These are phyloP conservation scores for Paracoccidioides brasiliensis DNA, from an alignment of 2,329 filamentous ascomycete species.

Conservation along the genomic window DNA sequence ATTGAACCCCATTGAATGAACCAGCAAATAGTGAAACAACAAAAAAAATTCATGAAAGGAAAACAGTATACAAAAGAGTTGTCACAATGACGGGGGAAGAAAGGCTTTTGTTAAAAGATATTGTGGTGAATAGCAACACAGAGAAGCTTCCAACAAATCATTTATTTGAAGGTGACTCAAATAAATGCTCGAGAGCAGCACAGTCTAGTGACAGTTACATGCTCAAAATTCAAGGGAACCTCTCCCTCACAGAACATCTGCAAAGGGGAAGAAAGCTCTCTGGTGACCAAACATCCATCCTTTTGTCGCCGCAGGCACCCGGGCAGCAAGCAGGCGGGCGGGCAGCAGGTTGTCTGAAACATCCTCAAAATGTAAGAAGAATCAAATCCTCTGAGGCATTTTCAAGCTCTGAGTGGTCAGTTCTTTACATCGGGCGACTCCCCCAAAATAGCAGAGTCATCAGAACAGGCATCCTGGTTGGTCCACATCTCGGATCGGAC, in stretches of 20 bases:
- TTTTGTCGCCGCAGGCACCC: not conserved
- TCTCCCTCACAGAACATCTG: not conserved
- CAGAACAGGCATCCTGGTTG: not conserved
- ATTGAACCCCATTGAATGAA: constrained; percentile 2
- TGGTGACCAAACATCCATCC: not conserved
- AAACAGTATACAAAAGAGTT: not conserved
- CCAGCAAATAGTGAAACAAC: not conserved
- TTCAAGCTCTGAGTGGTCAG: not conserved
- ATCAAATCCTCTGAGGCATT: not conserved
- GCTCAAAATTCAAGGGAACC: not conserved
- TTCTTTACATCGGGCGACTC: not conserved
- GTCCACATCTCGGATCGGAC: not conserved
- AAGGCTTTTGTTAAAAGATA: not conserved
- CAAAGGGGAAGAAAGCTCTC: not conserved
- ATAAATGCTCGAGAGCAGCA: not conserved
- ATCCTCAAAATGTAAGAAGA: not conserved
- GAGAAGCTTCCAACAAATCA: not conserved
- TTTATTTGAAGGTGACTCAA: not conserved
- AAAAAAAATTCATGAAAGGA: constrained; percentile 4
- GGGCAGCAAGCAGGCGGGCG: not conserved
- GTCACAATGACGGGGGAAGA: not conserved
- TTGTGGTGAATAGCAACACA: not conserved
- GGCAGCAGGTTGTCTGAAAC: not conserved
- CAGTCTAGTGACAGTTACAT: not conserved
- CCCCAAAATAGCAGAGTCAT: not conserved